Conservation (phyloP, 805 yeast species). For the Saturnispora bothae region DNA sequence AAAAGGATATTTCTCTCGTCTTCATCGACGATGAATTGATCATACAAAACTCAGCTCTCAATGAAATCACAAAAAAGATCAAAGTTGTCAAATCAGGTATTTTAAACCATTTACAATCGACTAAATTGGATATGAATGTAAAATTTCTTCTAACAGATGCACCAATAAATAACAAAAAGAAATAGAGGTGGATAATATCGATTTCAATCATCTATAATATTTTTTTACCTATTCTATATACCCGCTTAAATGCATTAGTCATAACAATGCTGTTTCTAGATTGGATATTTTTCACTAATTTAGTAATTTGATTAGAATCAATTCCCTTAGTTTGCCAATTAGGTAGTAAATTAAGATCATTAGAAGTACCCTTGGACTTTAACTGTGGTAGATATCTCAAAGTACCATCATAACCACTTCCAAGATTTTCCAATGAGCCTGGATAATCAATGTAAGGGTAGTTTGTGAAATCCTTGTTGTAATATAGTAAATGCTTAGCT, state of each 20-base stretch:
- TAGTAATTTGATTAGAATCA: not conserved
- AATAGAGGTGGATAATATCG: no score
- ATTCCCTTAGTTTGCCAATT: slow-evolving; percentile 1
- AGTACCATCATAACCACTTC: slow-evolving; percentile 8
- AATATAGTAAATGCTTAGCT: slow-evolving; percentile 39
- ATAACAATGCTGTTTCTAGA: not conserved
- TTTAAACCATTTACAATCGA: slow-evolving; percentile 12
- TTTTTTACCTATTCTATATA: not conserved
- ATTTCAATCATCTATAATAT: no score
- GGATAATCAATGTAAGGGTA: slow-evolving; percentile 16
- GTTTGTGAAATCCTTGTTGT: slow-evolving; percentile 19
- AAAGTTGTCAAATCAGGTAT: slow-evolving; percentile 20
- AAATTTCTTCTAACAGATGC: slow-evolving; percentile 37
- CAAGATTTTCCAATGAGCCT: not conserved
- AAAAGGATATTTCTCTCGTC: slow-evolving; percentile 13
- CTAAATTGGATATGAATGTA: slow-evolving; percentile 22
- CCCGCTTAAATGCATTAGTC: not conserved
- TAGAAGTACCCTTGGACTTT: slow-evolving; percentile 1
- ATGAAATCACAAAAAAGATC: slow-evolving; percentile 8
- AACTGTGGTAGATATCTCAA: slow-evolving; percentile 9
- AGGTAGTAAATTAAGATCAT: slow-evolving; percentile 10
- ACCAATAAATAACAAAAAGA: slow-evolving; percentile 27
- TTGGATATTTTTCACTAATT: slow-evolving; percentile 1
- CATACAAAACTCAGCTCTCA: not conserved
- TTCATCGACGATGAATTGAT: slow-evolving; percentile 1